Evolutionary conservation across 2,329 filamentous ascomycete species (phyloP).

Genomic region (Cladophialophora immunda): DNA sequence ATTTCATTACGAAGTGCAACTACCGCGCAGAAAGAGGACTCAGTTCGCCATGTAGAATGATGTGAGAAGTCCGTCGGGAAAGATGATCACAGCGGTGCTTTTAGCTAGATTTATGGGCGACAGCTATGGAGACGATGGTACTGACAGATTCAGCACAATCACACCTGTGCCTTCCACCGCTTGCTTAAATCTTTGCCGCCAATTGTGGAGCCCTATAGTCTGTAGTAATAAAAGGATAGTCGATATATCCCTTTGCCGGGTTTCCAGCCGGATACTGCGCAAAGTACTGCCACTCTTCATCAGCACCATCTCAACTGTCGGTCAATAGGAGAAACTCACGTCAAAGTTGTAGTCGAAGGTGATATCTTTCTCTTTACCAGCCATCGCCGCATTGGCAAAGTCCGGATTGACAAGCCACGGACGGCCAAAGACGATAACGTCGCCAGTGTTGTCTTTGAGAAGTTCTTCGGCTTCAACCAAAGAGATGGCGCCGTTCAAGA

Average conservation of each 20-base stretch:
- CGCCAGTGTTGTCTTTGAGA: conserved; percentile 11
- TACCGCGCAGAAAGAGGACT: too few species aligned
- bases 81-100: background rate
- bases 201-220: conserved; percentile 6
- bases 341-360: conserved; percentile 20
- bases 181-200: background rate
- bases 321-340: too few species aligned
- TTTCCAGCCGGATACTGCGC: conserved; percentile 13
- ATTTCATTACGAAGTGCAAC: too few species aligned
- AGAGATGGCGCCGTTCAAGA: conserved; percentile 18
- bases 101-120: background rate
- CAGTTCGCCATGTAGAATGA: too few species aligned
- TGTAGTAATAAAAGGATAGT: conserved; percentile 11
- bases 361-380: conserved; percentile 17
- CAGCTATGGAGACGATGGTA: background rate
- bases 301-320: background rate
- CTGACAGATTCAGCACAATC: background rate
- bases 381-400: conserved; percentile 17
- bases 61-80: background rate
- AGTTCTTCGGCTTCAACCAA: conserved; percentile 18
- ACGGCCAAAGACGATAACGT: conserved; percentile 16
- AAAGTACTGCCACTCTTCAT: conserved; percentile 3
- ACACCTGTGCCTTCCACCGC: too few species aligned
- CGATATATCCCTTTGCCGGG: conserved; percentile 14
- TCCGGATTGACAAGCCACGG: conserved; percentile 16